Evolutionary conservation across 306 rosid species (phyloP), one percentile per base, ranked within the genome.

Genomic region (Alnus rubra): DNA sequence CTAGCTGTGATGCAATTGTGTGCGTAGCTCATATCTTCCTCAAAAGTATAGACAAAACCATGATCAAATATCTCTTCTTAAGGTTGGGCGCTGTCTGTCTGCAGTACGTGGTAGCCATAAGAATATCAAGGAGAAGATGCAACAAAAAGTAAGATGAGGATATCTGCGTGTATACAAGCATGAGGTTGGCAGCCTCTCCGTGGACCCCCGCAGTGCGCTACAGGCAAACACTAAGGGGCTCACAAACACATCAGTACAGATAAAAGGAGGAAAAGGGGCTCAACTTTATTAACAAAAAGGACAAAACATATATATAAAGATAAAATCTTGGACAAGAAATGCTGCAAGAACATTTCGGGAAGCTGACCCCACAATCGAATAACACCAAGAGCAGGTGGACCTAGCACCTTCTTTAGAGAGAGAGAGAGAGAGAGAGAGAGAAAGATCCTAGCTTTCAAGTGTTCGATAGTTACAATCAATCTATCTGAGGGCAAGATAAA

Each of bases 101-200:
- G 10, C 39, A 56, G 28, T 23, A 23, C 15, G 45, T 73, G 75
- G 44, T 51, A 59, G 10, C 62, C 19, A 30, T 48, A 78, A 69
- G 74, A 79, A 79, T 69, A 79, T 62, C 69, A 69, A 73, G 71
- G 74, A 51, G 71, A 69, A 78, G 18, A 71, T 56, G 18, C 44
- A 68, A 67, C 39, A 49, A 74, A 67, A 72, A 80, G 78, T 47
- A 83, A 76, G 76, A 83, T 48, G 37, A 78, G 80, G 50, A 42
- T 42, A 5, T 42, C n/a, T 64, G 55, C 68, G 42, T 50, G 70
- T 23, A 23, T 39, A 39, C 44, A 39, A 3, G 44, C 44, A 39
- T 23, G 28, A 39, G 4, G 44, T 50, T 74, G 56, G 68, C 39
- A 73, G 12, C 82, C 65, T 65, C 16, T 74, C 31, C 76, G 74